These are phyloP conservation scores for Lasiosphaeriaceae sp. DNA, from an alignment of 495 filamentous ascomycete species.

Conservation along the genomic window DNA sequence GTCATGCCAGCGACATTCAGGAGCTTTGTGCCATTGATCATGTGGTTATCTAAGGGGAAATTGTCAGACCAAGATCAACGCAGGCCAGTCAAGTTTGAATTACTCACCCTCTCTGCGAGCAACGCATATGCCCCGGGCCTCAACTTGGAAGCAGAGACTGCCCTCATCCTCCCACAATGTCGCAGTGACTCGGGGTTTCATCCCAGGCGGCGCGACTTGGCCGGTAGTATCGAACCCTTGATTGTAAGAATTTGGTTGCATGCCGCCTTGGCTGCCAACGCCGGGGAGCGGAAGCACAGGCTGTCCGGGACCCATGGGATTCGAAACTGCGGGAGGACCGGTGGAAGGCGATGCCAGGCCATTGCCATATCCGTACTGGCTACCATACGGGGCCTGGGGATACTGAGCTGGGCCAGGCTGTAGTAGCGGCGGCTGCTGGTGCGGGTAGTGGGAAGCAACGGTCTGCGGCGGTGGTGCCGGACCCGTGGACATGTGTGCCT, in stretches of 20 bases:
- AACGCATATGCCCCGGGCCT: constrained; percentile 93
- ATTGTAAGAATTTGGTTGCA: constrained; percentile 45
- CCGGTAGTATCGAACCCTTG: constrained; percentile 81
- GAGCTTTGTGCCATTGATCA: constrained; percentile 98
- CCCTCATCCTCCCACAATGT: constrained; percentile 99
- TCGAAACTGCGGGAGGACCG: constrained; percentile 62
- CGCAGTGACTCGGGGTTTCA: constrained; percentile 96
- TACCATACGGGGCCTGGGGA: constrained; percentile 50
- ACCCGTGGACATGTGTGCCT: constrained; percentile 72
- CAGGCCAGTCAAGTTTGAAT: too few relatives aligned
- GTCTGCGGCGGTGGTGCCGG: constrained; percentile 78
- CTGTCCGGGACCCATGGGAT: constrained; percentile 58
- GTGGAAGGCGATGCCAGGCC: constrained; percentile 72
- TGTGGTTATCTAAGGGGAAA: constrained; percentile 81
- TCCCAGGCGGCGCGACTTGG: constrained; percentile 91
- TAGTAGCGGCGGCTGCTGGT: constrained; percentile 73
- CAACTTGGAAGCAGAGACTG: constrained; percentile 95
- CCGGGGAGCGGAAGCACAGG: constrained; percentile 67
- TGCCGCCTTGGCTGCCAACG: constrained; percentile 45
- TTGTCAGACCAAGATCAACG: background rate
- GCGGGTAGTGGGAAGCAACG: constrained; percentile 71
- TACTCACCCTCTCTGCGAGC: constrained; percentile 84
- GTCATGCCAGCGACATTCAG: constrained; percentile 99
- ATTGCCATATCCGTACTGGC: constrained; percentile 70
- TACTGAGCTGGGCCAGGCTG: constrained; percentile 76